Percentiles rank a stretch among this genome's conserved stretches.
phyloP scores from a whole-genome alignment of 2,329 filamentous ascomycete species.

The Alternaria panax region DNA sequence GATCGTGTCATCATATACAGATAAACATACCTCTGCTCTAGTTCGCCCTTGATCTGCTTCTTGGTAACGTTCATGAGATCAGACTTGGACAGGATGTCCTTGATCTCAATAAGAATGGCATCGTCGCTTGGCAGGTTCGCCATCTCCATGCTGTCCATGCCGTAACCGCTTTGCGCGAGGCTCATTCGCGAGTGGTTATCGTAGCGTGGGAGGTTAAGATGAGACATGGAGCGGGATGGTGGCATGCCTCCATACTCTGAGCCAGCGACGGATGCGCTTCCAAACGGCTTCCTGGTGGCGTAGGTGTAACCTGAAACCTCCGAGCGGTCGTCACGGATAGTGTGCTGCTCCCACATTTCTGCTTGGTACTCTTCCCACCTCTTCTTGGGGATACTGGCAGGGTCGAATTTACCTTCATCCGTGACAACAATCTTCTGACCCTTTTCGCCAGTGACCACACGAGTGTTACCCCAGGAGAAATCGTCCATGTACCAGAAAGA shows the following conservation, averaged over 20 bases:
- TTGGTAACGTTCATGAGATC: conserved; percentile 99
- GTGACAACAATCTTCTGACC: conserved; percentile 92
- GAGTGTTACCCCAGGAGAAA: conserved; percentile 99
- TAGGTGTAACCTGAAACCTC: conserved; percentile 95
- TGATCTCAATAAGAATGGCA: conserved; percentile 88
- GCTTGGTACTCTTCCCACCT: conserved; percentile 99
- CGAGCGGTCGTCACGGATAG: conserved; percentile 79
- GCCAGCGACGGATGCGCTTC: conserved; percentile 56
- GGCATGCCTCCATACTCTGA: conserved; percentile 69
- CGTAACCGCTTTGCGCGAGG: conserved; percentile 67
- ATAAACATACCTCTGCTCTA: conserved; percentile 72
- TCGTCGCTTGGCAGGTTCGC: conserved; percentile 85
- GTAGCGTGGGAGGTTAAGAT: conserved; percentile 64
- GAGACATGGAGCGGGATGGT: conserved; percentile 64
- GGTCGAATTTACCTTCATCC: conserved; percentile 98
- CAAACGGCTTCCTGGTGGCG: conserved; percentile 76
- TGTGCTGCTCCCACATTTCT: conserved; percentile 96
- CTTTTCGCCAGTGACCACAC: conserved; percentile 92
- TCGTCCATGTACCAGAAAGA: conserved; percentile 99
- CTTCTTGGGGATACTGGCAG: conserved; percentile 90
- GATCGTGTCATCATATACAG: neutral
- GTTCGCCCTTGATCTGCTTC: conserved; percentile 94
- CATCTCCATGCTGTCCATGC: conserved; percentile 70
- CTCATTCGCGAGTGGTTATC: conserved; percentile 50
- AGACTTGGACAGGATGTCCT: conserved; percentile 87